phyloP scores from a whole-genome alignment of 2,329 filamentous ascomycete species.

The Rhytidhysteron rufulum region DNA sequence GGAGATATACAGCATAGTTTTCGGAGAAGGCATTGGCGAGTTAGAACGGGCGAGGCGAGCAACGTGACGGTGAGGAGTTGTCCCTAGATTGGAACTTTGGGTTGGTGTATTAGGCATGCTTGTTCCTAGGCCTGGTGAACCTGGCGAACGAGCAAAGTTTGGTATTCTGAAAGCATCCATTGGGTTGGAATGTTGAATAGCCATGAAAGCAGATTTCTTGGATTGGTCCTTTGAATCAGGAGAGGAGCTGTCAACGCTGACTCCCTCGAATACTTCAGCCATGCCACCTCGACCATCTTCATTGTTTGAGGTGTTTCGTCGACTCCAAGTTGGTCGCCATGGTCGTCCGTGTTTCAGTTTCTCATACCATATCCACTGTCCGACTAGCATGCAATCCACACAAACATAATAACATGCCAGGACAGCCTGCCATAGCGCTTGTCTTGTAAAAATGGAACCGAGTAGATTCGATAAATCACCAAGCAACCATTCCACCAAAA shows the following conservation, averaged over 20 bases:
- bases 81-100: constrained; percentile 10
- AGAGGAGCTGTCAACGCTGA: constrained; percentile 11
- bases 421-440: constrained; percentile 64
- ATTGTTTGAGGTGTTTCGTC: constrained; percentile 16
- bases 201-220: not conserved
- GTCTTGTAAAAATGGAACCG: constrained; percentile 60
- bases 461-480: constrained; percentile 62
- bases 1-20: constrained; percentile 44
- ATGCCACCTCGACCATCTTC: constrained; percentile 20
- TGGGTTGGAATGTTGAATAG: constrained; percentile 22
- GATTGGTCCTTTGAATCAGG: constrained; percentile 11
- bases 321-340: constrained; percentile 34
- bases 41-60: constrained; percentile 33
- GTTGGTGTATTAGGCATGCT: constrained; percentile 13
- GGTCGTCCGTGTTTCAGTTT: constrained; percentile 49
- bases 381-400: constrained; percentile 59
- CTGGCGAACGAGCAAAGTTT: constrained; percentile 32
- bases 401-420: constrained; percentile 64
- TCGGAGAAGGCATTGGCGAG: constrained; percentile 44
- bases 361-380: constrained; percentile 65
- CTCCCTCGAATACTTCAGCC: constrained; percentile 24
- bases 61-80: constrained; percentile 25
- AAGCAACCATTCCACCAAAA: constrained; percentile 62
- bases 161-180: constrained; percentile 34
- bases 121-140: constrained; percentile 21